phyloP scores from a whole-genome alignment of 2,329 filamentous ascomycete species.

The Botryotinia globosa region DNA sequence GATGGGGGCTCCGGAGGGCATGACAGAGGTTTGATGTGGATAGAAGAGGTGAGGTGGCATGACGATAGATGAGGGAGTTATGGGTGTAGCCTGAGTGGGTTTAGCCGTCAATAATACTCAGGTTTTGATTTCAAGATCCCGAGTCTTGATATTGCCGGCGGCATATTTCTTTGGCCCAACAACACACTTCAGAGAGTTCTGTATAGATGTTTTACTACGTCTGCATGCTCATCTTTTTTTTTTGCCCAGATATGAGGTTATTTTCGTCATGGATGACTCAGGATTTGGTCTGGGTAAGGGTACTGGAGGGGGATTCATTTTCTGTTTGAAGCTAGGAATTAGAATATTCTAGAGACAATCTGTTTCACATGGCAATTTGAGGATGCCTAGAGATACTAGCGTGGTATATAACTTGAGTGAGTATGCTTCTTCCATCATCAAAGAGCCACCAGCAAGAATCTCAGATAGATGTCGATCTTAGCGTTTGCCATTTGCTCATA shows the following conservation, averaged over 20 bases:
- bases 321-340: neutral
- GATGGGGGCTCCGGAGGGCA: constrained; percentile 51
- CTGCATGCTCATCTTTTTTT: neutral
- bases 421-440: neutral
- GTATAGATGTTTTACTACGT: neutral
- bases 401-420: neutral
- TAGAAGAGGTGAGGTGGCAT: neutral
- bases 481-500: neutral
- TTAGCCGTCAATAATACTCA: neutral
- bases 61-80: neutral
- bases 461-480: neutral
- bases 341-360: neutral
- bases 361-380: neutral
- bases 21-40: constrained; percentile 45
- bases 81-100: neutral
- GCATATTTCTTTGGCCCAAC: neutral
- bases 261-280: neutral
- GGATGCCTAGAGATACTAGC: neutral
- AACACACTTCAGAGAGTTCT: neutral
- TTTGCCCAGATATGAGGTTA: neutral
- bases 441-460: neutral
- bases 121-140: neutral
- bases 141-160: neutral
- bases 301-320: neutral
- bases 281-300: neutral